Percentiles rank a stretch among this genome's conserved stretches.
These are phyloP conservation scores for Zygnema circumcarinatum DNA, from an alignment of 139 green algal genomes.

Conservation along the genomic window DNA sequence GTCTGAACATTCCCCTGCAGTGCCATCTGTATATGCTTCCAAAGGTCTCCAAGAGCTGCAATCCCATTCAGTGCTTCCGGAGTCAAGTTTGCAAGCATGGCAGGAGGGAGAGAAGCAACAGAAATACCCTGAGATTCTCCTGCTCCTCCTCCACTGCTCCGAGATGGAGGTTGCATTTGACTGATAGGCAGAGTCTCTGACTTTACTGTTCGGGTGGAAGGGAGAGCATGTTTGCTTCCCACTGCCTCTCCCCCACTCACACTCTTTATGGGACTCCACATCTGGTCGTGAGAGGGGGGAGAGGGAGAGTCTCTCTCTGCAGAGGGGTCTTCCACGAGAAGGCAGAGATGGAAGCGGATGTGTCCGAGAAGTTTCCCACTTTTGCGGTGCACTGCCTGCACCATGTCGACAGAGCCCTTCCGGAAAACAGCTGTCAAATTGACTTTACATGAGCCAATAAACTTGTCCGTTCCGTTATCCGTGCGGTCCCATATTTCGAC, in stretches of 20 bases:
- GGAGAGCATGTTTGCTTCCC: background rate
- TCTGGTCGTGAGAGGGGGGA: background rate
- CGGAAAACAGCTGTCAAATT: slow-evolving; percentile 11
- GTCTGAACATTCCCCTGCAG: background rate
- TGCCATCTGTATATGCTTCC: slow-evolving; percentile 9
- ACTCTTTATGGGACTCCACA: background rate
- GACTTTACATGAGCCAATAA: slow-evolving; percentile 28
- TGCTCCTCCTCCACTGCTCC: background rate
- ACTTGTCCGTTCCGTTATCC: slow-evolving; percentile 20
- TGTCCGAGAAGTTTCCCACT: slow-evolving; percentile 43
- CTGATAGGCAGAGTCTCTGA: background rate
- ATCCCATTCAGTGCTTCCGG: too few species aligned
- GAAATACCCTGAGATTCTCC: background rate
- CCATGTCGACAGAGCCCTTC: background rate
- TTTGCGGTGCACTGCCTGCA: slow-evolving; percentile 26
- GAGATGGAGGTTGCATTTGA: slow-evolving; percentile 4
- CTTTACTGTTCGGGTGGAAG: background rate
- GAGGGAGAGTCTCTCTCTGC: background rate
- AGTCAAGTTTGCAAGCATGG: background rate
- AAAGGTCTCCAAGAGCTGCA: background rate
- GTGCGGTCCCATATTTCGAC: slow-evolving; percentile 41
- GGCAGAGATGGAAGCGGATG: slow-evolving; percentile 35
- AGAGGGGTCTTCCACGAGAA: slow-evolving; percentile 25
- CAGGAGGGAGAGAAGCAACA: too few species aligned
- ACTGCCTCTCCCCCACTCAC: background rate